Percentiles rank a stretch among this genome's conserved stretches.
These are phyloP conservation scores for Glaciozyma martinii DNA, from an alignment of 768 basidiomycete species.

Conservation along the genomic window DNA sequence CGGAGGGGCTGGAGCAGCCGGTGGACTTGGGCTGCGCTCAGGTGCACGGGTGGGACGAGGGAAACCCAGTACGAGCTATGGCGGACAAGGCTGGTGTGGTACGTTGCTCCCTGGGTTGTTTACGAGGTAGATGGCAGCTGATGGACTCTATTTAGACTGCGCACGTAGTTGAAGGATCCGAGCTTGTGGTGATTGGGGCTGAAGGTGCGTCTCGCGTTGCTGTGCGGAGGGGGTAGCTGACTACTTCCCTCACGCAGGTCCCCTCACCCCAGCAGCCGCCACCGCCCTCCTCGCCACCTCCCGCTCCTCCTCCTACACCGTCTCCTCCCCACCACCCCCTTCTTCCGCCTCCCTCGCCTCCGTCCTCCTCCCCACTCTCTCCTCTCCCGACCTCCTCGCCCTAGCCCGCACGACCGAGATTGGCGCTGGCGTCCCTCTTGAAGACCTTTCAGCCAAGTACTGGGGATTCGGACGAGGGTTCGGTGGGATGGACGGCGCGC, in stretches of 20 bases:
- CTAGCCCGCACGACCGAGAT: slow-evolving; percentile 26
- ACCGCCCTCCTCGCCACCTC: slow-evolving; percentile 12
- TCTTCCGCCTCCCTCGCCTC: slow-evolving; percentile 13
- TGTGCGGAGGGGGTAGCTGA: neutral
- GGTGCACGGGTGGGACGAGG: slow-evolving; percentile 5
- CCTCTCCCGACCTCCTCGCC: slow-evolving; percentile 14
- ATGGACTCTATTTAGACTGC: neutral
- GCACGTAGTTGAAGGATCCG: slow-evolving; percentile 17
- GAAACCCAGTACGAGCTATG: slow-evolving; percentile 14
- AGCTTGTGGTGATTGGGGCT: neutral
- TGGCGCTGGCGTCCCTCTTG: slow-evolving; percentile 24
- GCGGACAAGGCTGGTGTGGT: slow-evolving; percentile 9
- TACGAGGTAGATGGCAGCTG: neutral
- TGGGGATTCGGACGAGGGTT: slow-evolving; percentile 17
- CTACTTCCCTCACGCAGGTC: neutral
- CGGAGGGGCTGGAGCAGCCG: neutral
- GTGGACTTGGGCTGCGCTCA: slow-evolving; percentile 24
- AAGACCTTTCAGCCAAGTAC: slow-evolving; percentile 12
- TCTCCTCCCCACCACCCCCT: neutral
- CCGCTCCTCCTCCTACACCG: slow-evolving; percentile 11
- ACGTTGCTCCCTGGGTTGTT: neutral
- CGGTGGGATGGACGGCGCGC: slow-evolving; percentile 19
- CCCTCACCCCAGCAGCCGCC: slow-evolving; percentile 10
- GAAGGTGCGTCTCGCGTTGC: neutral
- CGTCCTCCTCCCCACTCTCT: slow-evolving; percentile 8